phyloP scores from a whole-genome alignment of 1,284 basidiomycete genomes.

The Heterobasidion occidentale region DNA sequence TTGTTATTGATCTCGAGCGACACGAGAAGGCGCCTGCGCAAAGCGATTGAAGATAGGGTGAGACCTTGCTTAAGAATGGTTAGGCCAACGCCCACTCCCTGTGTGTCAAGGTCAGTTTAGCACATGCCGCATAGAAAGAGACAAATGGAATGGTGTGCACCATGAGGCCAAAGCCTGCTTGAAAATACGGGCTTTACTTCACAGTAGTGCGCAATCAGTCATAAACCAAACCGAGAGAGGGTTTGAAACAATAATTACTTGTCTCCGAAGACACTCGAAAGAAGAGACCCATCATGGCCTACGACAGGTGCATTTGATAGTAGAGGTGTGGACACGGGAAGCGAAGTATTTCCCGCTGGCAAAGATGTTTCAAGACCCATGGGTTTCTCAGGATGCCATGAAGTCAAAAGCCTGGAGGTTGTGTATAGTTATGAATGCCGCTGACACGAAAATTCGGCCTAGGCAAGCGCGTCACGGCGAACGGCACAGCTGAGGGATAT shows the following conservation, averaged over 20 bases:
- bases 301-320: not conserved
- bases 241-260: not conserved
- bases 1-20: constrained; percentile 96
- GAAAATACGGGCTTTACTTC: constrained; percentile 78
- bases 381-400: no score
- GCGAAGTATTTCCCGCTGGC: no score
- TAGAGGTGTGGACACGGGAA: not conserved
- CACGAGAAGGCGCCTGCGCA: constrained; percentile 88
- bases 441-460: no score
- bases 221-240: not conserved
- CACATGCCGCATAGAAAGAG: constrained; percentile 2
- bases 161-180: constrained; percentile 95
- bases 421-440: no score
- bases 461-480: no score
- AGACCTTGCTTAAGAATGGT: constrained; percentile 68
- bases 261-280: not conserved
- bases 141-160: constrained; percentile 32
- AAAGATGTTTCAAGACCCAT: no score
- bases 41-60: constrained; percentile 63
- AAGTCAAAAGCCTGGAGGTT: no score
- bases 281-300: not conserved
- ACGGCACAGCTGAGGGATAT: no score
- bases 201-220: constrained; percentile 18
- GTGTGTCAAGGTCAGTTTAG: not conserved
- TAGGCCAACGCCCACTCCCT: constrained; percentile 85